Evolutionary conservation across 1,139 yeast species (phyloP), one percentile per base, ranked within the genome.

Genomic region (Diutina mesorugosa): DNA sequence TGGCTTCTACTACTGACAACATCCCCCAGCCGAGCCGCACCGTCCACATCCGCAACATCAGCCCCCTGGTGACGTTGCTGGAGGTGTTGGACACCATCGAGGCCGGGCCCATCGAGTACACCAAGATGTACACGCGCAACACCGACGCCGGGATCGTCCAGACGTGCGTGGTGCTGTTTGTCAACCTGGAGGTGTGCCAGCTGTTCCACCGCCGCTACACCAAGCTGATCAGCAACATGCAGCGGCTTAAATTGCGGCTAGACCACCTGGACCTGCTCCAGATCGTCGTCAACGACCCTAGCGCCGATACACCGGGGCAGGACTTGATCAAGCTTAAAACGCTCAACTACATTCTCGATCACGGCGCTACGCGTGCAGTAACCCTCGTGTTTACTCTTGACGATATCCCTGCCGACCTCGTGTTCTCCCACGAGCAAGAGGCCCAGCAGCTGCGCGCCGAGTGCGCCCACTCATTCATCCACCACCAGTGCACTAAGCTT

Each of bases 71-170:
- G 45, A 55, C 70, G 0, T 62, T 76, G 52, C 63, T 65, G 55
- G 70, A 72, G 35, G 64, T 76, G 32, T 65, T 76, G 54, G 64
- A 72, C 58, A 63, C 65, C 28, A 66, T 76, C 50, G 77, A 74
- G 57, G 67, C 64, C 59, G 80, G 80, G 3, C 80, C 80, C 2
- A 73, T 76, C 47, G 80, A 76, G 62, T 72, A 70, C 61, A 69
- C 75, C 59, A 72, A 71, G 58, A 65, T 74, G 66, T 68, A 70
- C 60, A 60, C 71, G 10, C 69, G 66, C 54, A 67, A 70, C 21
- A 67, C 72, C 6, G 72, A 73, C 14, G 62, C 63, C 30, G 66
- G 65, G 51, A 61, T 67, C 46, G 57, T 67, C 57, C 69, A 74
- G 60, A 62, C 66, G 41, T 74, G 80, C 59, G 69, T 67, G 58